Percentiles rank a stretch among this genome's conserved stretches.
Evolutionary conservation across 2,329 filamentous ascomycete genomes (phyloP).

Genomic region (Metarhizium guizhouense): DNA sequence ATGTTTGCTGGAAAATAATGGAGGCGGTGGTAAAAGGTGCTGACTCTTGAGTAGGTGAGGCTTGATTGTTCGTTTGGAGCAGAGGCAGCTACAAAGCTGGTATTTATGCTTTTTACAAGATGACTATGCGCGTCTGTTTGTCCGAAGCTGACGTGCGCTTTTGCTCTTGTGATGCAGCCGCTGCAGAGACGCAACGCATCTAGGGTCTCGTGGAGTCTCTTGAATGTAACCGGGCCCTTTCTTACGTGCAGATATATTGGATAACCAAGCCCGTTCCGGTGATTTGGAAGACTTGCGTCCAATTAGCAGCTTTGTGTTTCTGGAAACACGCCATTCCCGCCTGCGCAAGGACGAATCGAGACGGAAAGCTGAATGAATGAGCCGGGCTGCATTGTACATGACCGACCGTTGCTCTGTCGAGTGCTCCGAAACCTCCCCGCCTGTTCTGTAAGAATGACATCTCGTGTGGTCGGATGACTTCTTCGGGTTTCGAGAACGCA

Average conservation of each 20-base stretch:
- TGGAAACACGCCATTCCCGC: background rate
- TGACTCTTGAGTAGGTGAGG: background rate
- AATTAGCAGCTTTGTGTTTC: background rate
- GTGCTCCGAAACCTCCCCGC: too few species aligned
- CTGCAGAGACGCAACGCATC: background rate
- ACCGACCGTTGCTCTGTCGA: too few species aligned
- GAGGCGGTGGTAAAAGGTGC: background rate
- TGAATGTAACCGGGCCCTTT: background rate
- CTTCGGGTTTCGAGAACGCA: too few species aligned
- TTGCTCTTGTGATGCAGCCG: background rate
- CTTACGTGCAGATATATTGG: background rate
- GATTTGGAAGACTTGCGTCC: background rate
- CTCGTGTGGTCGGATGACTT: too few species aligned
- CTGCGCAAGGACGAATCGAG: background rate
- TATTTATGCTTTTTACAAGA: background rate
- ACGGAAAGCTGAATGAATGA: too few species aligned
- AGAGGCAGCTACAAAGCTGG: background rate
- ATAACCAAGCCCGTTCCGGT: background rate
- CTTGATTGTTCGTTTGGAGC: background rate
- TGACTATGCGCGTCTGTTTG: background rate
- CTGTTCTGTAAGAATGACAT: too few species aligned
- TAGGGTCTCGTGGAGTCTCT: background rate
- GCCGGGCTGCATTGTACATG: too few species aligned
- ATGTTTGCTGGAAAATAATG: background rate
- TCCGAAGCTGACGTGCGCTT: background rate